Evolutionary conservation across 345 rosid species (phyloP).

Genomic region (Clausena lansium): DNA sequence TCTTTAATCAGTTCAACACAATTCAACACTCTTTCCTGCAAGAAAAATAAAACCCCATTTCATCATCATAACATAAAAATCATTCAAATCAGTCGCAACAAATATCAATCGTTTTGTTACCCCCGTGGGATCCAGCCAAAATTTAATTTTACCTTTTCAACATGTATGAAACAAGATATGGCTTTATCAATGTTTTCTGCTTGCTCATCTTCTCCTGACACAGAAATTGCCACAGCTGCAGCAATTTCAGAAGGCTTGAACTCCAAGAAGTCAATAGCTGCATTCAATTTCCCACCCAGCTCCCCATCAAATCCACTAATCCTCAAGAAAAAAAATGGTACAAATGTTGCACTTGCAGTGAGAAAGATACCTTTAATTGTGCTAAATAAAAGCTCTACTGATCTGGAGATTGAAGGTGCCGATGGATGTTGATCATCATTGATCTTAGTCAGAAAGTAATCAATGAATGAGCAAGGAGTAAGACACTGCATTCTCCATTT

Average conservation of each 20-base stretch:
- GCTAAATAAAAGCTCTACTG: conserved; percentile 49
- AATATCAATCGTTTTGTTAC: not conserved
- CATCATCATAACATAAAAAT: conserved; percentile 1
- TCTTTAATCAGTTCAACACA: conserved; percentile 55
- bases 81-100: not conserved
- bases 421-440: conserved; percentile 37
- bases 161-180: conserved; percentile 34
- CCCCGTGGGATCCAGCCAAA: too few species aligned
- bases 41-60: not conserved
- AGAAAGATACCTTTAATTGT: conserved; percentile 49
- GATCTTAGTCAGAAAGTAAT: conserved; percentile 45
- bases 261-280: conserved; percentile 79
- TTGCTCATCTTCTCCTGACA: conserved; percentile 44
- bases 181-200: conserved; percentile 37
- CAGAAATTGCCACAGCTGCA: conserved; percentile 71
- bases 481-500: conserved; percentile 60
- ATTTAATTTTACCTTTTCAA: conserved; percentile 46
- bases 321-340: conserved; percentile 12
- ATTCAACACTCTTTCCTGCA: conserved; percentile 56
- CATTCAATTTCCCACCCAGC: conserved; percentile 45
- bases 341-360: not conserved
- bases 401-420: conserved; percentile 27
- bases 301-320: conserved; percentile 27
- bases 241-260: conserved; percentile 74
- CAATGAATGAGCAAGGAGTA: conserved; percentile 60